Conservation (phyloP, 768 basidiomycete genomes). For the Mycena pura region DNA sequence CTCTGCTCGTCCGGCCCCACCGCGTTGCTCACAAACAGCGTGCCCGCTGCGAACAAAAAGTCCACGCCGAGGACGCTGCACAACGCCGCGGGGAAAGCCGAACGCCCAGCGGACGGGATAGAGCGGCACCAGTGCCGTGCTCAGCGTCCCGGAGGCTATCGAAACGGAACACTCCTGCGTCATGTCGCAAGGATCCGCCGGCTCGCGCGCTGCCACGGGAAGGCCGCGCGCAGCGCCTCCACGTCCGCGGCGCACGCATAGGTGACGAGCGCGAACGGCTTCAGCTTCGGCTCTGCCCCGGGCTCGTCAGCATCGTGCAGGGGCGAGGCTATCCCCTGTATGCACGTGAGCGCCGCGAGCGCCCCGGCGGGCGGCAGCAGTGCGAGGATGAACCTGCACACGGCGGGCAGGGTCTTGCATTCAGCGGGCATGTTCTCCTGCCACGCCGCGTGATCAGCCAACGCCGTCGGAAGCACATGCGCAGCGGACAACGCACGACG, state of each 20-base stretch:
- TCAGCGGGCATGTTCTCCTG: constrained; percentile 76
- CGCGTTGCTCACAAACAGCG: no score
- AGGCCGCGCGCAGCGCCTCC: constrained; percentile 50
- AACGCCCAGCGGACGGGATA: no score
- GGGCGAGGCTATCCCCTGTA: constrained; percentile 66
- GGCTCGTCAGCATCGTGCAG: constrained; percentile 69
- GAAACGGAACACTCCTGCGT: no score
- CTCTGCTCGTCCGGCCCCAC: no score
- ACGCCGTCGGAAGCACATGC: no score
- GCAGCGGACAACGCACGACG: constrained; percentile 54
- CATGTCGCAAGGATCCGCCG: no score
- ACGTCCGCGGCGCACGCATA: constrained; percentile 49
- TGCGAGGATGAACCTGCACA: constrained; percentile 50
- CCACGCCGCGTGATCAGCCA: not conserved
- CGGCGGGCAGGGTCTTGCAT: constrained; percentile 56
- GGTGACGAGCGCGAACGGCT: constrained; percentile 78
- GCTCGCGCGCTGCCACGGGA: constrained; percentile 85
- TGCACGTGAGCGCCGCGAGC: constrained; percentile 21
- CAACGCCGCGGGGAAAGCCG: no score
- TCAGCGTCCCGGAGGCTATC: no score
- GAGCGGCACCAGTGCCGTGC: no score
- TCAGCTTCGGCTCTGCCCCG: constrained; percentile 61
- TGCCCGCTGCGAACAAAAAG: no score
- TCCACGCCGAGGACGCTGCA: no score
- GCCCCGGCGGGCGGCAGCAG: constrained; percentile 38